Base-by-base conservation (phyloP, 495 filamentous ascomycete species). In the Penicillium desertorum region DNA sequence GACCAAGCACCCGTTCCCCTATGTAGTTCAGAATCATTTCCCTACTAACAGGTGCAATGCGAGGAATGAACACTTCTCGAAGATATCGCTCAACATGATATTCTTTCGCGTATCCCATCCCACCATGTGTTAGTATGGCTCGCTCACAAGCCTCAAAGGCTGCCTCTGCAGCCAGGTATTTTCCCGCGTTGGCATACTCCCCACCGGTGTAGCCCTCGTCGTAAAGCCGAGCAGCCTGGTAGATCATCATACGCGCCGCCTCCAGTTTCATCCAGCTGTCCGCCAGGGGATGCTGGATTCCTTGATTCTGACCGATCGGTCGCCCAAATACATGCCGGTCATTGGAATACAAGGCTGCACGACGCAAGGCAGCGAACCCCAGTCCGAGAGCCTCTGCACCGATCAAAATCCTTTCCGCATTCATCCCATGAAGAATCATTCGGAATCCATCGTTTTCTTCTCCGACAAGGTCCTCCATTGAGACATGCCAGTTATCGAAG, bases 21-120 rank as follows among this genome's bases (percentile, higher is more conserved):
- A 91, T 79, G 60, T 84, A 91, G 58, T 89, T 90, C 75, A 88
- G 71, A 47, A 91, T 88, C 89, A 91, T 91, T 72, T 91, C 89
- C 0, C 84, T 75, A 65, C 85, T 88, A 1, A 91, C 85, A 0
- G 87, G 88, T 5, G 88, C 87, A 51, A 92, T 87, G 22, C 88
- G 71, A 12, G 88, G 88, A 22, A 91, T 87, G 43, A 90, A 79
- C 46, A 82, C 85, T 67, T 91, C 88, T 23, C 88, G 73, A 47
- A 91, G 70, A 71, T 87, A 91, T 37, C 88, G 71, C 71, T 92
- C 89, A 0, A 91, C 88, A 67, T 90, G 84, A 65, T 88, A 90
- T 62, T 92, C 88, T 57, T 82, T 79, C 5, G 88, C 88, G 69
- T 91, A 91, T 1, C 87, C 87, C 85, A 91, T 90, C 0, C 87